Evolutionary conservation across 768 basidiomycete genomes (phyloP).

Genomic region (Leccinum arenicola): DNA sequence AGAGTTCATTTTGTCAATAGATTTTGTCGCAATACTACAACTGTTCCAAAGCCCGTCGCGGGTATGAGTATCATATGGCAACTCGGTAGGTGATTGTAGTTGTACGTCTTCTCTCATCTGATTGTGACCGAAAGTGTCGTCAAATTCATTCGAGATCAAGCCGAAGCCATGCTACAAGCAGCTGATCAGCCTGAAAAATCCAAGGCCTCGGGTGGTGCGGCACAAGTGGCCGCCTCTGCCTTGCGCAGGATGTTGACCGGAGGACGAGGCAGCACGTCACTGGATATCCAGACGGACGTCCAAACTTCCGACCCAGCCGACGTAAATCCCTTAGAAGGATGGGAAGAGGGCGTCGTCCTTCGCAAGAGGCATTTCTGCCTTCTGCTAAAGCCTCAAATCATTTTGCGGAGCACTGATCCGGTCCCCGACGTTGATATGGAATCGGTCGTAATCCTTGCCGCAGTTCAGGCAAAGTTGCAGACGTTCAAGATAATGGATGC

Average conservation of each 20-base stretch:
- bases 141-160: slow-evolving; percentile 85
- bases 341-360: slow-evolving; percentile 68
- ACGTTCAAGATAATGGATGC: slow-evolving; percentile 80
- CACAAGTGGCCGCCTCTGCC: slow-evolving; percentile 66
- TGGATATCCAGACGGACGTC: slow-evolving; percentile 36
- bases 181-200: slow-evolving; percentile 22
- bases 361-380: slow-evolving; percentile 76
- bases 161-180: slow-evolving; percentile 38
- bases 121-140: slow-evolving; percentile 52
- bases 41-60: slow-evolving; percentile 69
- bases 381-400: slow-evolving; percentile 89
- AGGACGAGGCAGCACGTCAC: slow-evolving; percentile 45
- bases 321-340: slow-evolving; percentile 64
- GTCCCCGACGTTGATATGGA: slow-evolving; percentile 35
- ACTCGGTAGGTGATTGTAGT: slow-evolving; percentile 53
- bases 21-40: slow-evolving; percentile 88
- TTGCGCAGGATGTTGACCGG: slow-evolving; percentile 62
- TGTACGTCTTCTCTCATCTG: slow-evolving; percentile 6
- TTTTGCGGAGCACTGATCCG: slow-evolving; percentile 59
- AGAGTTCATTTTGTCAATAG: slow-evolving; percentile 37
- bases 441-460: slow-evolving; percentile 69
- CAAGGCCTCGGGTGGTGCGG: slow-evolving; percentile 39
- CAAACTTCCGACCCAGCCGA: slow-evolving; percentile 31
- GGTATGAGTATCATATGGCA: slow-evolving; percentile 87
- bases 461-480: slow-evolving; percentile 76